Evolutionary conservation across 2,329 filamentous ascomycete species (phyloP), one percentile per base, ranked within the genome.

Genomic region (Exophiala spinifera): DNA sequence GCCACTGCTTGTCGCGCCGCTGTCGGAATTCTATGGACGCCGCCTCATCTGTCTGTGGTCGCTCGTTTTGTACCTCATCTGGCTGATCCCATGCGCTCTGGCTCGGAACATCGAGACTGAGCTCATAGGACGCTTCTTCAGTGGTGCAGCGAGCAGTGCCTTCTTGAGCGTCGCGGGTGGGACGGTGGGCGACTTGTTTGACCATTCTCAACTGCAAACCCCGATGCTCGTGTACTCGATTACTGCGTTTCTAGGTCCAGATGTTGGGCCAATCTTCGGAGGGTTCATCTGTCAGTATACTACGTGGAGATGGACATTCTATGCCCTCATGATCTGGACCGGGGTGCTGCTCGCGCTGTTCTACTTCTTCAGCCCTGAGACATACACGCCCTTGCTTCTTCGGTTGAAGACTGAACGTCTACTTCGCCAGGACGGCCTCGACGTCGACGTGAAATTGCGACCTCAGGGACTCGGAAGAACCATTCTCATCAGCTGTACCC

Each of bases 81-180:
- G 48, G 48, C 48, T 51, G 13, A 43, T 56, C 23, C 47, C 40
- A 10, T 56, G 53, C 17, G 53, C 83, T 1, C 72, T 87, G 15
- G 87, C 88, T n/a, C 75, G 76, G 49, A 94, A 94, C 65, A 87
- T 91, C 14, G 73, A 83, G 60, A 92, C 89, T 3, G 82, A 95
- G 76, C 74, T 96, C 46, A 74, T 95, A 14, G 79, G 80, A 14
- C 83, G 91, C 4, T 95, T 96, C 68, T 78, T 96, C 57, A 69
- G 68, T 55, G 73, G 72, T 4, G 53, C 75, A 10, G 65, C 70
- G 14, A 72, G 72, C 15, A 83, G 80, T 57, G 81, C 84, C 2
- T 87, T 87, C 60, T 68, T 88, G 54, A 81, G 81, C 48, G 87
- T 94, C 0, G 85, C 87, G 0, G 88, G 88, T 36, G 61, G 60